Percentiles rank a stretch among this genome's conserved stretches.
Conservation (phyloP, 139 green algal species). For the Chlorella sp. region DNA sequence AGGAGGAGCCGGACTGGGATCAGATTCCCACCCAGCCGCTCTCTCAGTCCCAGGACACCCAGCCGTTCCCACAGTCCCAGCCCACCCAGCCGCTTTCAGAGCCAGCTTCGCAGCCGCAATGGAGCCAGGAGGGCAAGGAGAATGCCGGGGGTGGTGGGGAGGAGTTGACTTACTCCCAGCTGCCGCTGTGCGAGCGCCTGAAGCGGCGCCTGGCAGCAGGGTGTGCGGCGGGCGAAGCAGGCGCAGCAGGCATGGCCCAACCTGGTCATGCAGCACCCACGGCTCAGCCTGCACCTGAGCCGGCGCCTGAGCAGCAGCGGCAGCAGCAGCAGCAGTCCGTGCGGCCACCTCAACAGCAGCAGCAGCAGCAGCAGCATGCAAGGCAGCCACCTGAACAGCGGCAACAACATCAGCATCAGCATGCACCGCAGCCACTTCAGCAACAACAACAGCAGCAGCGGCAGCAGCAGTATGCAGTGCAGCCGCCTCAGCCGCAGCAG, state of each 20-base stretch:
- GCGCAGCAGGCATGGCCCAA: neutral
- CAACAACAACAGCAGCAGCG: too few species aligned
- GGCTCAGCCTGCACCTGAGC: neutral
- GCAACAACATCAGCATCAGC: neutral
- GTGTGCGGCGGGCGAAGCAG: conserved; percentile 16
- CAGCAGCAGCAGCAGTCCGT: neutral
- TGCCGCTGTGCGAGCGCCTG: neutral
- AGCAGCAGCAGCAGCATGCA: neutral
- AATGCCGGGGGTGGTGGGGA: neutral
- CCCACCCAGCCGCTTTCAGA: neutral
- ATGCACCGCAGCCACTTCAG: too few species aligned
- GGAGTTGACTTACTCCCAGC: neutral
- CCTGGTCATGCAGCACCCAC: conserved; percentile 16
- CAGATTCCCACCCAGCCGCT: neutral
- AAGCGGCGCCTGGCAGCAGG: conserved; percentile 11
- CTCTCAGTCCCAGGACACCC: neutral
- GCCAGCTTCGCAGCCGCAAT: neutral
- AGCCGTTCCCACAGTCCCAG: neutral
- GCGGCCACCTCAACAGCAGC: neutral
- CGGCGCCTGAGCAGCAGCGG: neutral
- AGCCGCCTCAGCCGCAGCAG: neutral
- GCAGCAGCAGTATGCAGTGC: too few species aligned
- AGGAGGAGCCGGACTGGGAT: neutral
- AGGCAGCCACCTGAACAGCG: neutral
- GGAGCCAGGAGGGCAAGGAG: neutral